Conservation (phyloP, 148 eudicot genomes). For the Silene uniflora region DNA sequence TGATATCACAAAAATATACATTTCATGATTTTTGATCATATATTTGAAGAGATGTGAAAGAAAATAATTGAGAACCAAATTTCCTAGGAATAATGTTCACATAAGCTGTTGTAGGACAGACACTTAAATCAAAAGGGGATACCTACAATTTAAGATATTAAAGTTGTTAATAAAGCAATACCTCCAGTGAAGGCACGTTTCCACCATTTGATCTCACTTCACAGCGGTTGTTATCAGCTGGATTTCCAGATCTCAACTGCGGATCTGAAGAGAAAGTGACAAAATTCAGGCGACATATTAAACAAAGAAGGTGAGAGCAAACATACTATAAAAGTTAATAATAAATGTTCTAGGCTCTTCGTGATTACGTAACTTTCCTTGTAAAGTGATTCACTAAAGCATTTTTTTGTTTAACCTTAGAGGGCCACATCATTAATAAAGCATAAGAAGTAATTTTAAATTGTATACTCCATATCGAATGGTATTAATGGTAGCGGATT, state of each 20-base stretch:
- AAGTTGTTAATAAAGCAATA: conserved; percentile 22
- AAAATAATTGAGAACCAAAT: neutral
- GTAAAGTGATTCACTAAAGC: neutral
- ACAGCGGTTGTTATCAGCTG: conserved; percentile 30
- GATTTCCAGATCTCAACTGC: conserved; percentile 33
- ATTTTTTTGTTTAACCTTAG: neutral
- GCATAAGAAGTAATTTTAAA: too few species aligned
- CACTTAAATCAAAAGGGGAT: neutral
- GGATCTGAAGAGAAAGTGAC: conserved; percentile 26
- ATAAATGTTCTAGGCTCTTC: neutral
- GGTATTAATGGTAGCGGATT: too few species aligned
- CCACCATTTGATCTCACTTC: conserved; percentile 36
- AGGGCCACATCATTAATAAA: neutral
- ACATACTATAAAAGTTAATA: neutral
- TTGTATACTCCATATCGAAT: too few species aligned
- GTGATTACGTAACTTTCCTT: neutral
- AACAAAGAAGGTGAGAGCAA: conserved; percentile 3
- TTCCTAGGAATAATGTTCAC: neutral
- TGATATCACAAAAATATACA: neutral
- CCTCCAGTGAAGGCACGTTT: conserved; percentile 39
- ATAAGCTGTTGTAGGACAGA: neutral
- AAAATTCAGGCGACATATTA: conserved; percentile 4
- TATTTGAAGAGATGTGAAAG: neutral
- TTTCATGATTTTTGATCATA: neutral
- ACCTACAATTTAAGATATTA: neutral